Base-by-base conservation (phyloP, 441 rosid species). In the Lepidium campestre region DNA sequence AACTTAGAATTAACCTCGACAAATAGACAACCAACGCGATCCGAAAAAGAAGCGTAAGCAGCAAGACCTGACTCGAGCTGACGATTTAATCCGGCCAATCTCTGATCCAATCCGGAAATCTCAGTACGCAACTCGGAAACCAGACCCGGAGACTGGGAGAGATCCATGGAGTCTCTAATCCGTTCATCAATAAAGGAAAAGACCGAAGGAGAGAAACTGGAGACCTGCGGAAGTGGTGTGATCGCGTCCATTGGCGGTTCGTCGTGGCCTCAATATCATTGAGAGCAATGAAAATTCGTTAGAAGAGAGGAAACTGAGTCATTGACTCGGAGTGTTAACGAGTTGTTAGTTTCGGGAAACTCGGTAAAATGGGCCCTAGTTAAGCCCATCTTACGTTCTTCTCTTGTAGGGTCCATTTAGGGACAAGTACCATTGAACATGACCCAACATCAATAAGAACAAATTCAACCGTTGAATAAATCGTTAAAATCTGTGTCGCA, bases 31-130 rank as follows among this genome's bases (percentile, higher is more conserved):
- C 68, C 77, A 67, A 79, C 48, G 44, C 84, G 85, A 75, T 80
- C 87, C 14, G 94, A 87, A 68, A 83, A 86, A 19, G 87, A 84
- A 71, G 86, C 77, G 84, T 86, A 82, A 65, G 83, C 68, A 9
- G 77, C 66, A 13, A 90, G 78, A 66, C 73, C 71, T 2, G 84
- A 83, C 57, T 77, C 82, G 46, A 93, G 86, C 64, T 79, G 77
- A 36, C 82, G 77, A 55, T 82, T 87, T 64, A 86, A 83, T 41
- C 70, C 78, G 55, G 68, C 20, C 7, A 88, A 56, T 79, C 75
- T 66, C 31, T 72, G 83, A 54, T 93, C 87, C 80, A 90, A 77
- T 55, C 80, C 79, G 67, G 65, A 64, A 68, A 87, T 88, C 75
- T 85, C 81, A 20, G 80, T 65, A 56, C 59, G 81, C 19, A 93